phyloP scores from a whole-genome alignment of 2,329 filamentous ascomycete genomes.

The Neobulgaria alba region DNA sequence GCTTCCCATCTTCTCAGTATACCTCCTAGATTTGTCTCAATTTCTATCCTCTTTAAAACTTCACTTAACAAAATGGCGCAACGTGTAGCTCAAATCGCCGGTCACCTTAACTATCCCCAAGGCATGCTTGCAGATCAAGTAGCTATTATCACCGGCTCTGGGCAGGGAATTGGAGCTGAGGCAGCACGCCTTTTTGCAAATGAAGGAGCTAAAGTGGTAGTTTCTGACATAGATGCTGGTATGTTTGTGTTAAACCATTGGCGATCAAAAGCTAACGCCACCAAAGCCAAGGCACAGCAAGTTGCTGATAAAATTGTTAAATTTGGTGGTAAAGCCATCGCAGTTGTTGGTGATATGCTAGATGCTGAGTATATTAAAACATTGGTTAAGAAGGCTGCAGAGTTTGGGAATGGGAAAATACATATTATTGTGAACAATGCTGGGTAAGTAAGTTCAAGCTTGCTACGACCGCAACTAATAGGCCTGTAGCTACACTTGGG shows the following conservation, averaged over 20 bases:
- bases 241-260: constrained; percentile 19
- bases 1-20: neutral
- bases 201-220: constrained; percentile 76
- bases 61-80: constrained; percentile 26
- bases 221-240: constrained; percentile 76
- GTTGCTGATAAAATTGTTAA: constrained; percentile 64
- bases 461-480: constrained; percentile 1
- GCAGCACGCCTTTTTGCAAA: constrained; percentile 75
- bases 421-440: constrained; percentile 90
- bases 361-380: constrained; percentile 59
- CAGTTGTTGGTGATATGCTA: constrained; percentile 69
- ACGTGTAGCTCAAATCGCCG: constrained; percentile 62
- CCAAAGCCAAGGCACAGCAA: constrained; percentile 55
- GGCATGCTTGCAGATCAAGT: constrained; percentile 73
- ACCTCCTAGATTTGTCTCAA: no score
- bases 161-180: constrained; percentile 84
- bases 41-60: neutral
- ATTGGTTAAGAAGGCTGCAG: constrained; percentile 66
- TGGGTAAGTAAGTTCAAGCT: constrained; percentile 35
- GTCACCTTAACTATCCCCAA: constrained; percentile 73
- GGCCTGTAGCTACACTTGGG: constrained; percentile 62
- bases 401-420: constrained; percentile 79
- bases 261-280: constrained; percentile 14
- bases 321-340: constrained; percentile 56
- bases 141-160: constrained; percentile 80